phyloP scores from a whole-genome alignment of 257 asterid genomes.

The Nyctanthes arbortristis region DNA sequence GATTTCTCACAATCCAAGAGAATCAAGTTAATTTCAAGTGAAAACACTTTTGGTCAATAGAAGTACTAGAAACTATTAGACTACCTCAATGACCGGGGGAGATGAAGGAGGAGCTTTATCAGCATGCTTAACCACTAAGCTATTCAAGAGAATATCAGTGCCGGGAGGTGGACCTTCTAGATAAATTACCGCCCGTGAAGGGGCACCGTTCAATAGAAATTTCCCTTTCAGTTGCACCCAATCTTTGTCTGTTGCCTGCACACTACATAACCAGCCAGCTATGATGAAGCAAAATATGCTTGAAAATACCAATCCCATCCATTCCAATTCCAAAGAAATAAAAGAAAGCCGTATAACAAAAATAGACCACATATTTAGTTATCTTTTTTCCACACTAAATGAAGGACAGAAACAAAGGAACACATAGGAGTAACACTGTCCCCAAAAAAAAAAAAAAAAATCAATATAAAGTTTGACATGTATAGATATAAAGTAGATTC shows the following conservation, averaged over 20 bases:
- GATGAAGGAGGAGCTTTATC: slow-evolving; percentile 70
- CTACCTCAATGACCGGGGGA: slow-evolving; percentile 76
- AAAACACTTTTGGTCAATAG: not conserved
- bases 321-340: not conserved
- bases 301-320: slow-evolving; percentile 13
- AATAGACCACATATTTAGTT: not conserved
- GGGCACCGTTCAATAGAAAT: slow-evolving; percentile 71
- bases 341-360: not conserved
- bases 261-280: slow-evolving; percentile 40
- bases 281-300: slow-evolving; percentile 11
- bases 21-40: not conserved
- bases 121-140: slow-evolving; percentile 67
- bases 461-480: not conserved
- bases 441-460: not conserved
- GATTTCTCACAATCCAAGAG: not conserved
- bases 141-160: slow-evolving; percentile 75
- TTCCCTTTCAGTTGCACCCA: slow-evolving; percentile 89
- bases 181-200: slow-evolving; percentile 59
- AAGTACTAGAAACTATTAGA: slow-evolving; percentile 6
- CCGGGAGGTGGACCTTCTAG: slow-evolving; percentile 96
- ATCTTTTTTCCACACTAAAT: slow-evolving; percentile 6
- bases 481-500: not conserved
- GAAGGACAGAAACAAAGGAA: not conserved
- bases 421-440: not conserved
- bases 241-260: slow-evolving; percentile 79